Base-by-base conservation (phyloP, 2,329 filamentous ascomycete species). In the Paraphaeosphaeria sporulosa region DNA sequence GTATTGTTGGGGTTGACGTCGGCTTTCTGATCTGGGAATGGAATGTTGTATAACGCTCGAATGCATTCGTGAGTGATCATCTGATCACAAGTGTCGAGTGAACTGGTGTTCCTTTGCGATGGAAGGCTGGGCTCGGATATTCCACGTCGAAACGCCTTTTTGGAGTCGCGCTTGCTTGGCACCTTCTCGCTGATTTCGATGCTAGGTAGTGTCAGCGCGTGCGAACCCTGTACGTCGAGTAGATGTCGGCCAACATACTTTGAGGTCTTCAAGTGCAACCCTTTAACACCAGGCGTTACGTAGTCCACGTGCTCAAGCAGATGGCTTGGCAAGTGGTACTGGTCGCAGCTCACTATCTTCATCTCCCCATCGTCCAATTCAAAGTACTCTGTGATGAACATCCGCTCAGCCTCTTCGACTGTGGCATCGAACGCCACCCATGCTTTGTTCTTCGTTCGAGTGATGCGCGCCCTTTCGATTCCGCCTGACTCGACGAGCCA, bases 41-140 rank as follows among this genome's bases (percentile, higher is more conserved):
- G 73, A 55, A 79, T 74, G 36, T 71, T 68, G 62, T 79, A 79
- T 3, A 79, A 63, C 10, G 71, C 72, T 9, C 74, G 65, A n/a
- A 79, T 62, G 65, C 87, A 89, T 44, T 81, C 80, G 0, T 86
- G 85, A 0, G 85, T 88, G 63, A 89, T 86, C 67, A 83, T 81
- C 15, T 75, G 73, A 64, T 85, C 82, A 68, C 87, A 89, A 43
- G 38, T 44, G 17, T 38, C 36, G 40, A 55, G 40, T 10, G 52
- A 71, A 71, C 44, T 72, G 64, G 13, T 81, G 69, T 25, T 65
- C 58, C 58, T 27, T 64, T 64, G 34, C 42, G 21, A 7, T 23
- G 7, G 3, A 8, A 42, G 34, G 5, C 7, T 34, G 10, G 34
- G 34, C 9, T 40, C 23, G 6, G 2, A 42, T 27, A 2, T 25